Evolutionary conservation across 495 filamentous ascomycete genomes (phyloP).

Genomic region (Hypoxylon perforatum): DNA sequence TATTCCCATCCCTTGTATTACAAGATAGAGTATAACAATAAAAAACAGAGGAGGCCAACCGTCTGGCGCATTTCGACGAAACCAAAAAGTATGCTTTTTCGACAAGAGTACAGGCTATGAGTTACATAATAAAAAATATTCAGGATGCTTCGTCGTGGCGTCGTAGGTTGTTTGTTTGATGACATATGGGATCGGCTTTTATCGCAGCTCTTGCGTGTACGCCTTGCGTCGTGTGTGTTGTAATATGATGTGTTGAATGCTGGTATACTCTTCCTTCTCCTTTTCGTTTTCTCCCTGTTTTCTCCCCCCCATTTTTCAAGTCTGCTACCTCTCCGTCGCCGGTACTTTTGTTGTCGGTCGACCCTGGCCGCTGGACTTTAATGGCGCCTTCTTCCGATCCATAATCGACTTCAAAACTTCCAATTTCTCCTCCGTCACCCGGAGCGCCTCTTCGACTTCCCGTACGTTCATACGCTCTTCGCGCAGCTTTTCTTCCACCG

Average conservation of each 20-base stretch:
- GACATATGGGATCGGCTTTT: slow-evolving; percentile 40
- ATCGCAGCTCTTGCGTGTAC: slow-evolving; percentile 26
- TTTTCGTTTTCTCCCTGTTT: neutral
- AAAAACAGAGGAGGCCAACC: slow-evolving; percentile 10
- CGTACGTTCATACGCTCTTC: slow-evolving; percentile 81
- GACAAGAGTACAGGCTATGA: slow-evolving; percentile 45
- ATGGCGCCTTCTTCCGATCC: slow-evolving; percentile 60
- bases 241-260: neutral
- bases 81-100: slow-evolving; percentile 24
- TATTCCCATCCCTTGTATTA: slow-evolving; percentile 32
- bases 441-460: slow-evolving; percentile 86
- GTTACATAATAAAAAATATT: slow-evolving; percentile 38
- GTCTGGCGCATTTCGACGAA: slow-evolving; percentile 27
- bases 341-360: slow-evolving; percentile 26
- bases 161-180: slow-evolving; percentile 39
- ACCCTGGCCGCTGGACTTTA: slow-evolving; percentile 25
- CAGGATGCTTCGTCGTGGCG: slow-evolving; percentile 46
- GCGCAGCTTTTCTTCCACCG: slow-evolving; percentile 65
- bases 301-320: slow-evolving; percentile 6
- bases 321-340: slow-evolving; percentile 26
- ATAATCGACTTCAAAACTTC: slow-evolving; percentile 78
- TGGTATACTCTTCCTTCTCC: slow-evolving; percentile 16
- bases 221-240: slow-evolving; percentile 3
- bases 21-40: slow-evolving; percentile 36
- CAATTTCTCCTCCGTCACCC: slow-evolving; percentile 84